Evolutionary conservation across 495 filamentous ascomycete genomes (phyloP).

Genomic region (Aspergillus wentii): DNA sequence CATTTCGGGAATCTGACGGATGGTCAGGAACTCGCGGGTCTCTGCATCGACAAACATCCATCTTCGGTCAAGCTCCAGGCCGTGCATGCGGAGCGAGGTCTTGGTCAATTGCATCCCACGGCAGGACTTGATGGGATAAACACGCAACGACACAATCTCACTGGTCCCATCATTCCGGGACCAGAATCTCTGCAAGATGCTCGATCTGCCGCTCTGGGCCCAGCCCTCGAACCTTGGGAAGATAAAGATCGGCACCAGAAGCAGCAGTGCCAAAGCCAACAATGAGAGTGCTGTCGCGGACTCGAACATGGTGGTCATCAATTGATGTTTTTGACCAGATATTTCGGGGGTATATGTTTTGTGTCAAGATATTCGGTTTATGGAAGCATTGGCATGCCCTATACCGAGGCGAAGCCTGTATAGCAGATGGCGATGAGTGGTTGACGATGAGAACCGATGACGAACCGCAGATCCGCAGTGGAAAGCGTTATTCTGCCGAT

Average conservation of each 20-base stretch:
- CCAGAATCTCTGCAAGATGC: conserved; percentile 9
- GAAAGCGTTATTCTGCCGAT: too few relatives aligned
- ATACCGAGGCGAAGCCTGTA: too few relatives aligned
- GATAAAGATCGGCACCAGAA: conserved; percentile 11
- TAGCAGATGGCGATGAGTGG: too few relatives aligned
- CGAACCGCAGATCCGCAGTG: too few relatives aligned
- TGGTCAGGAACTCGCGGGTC: conserved; percentile 35
- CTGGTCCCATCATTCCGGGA: conserved; percentile 8
- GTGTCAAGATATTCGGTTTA: too few relatives aligned
- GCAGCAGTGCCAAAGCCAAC: not conserved
- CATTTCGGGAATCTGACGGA: conserved; percentile 40
- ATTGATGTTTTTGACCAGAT: too few relatives aligned
- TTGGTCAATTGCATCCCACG: conserved; percentile 65
- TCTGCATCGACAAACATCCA: conserved; percentile 42
- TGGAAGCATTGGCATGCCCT: too few relatives aligned
- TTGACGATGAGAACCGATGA: too few relatives aligned
- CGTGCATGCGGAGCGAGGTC: conserved; percentile 61
- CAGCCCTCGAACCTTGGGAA: conserved; percentile 10
- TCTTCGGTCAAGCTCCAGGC: conserved; percentile 74
- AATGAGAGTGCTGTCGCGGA: not conserved
- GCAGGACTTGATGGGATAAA: conserved; percentile 91
- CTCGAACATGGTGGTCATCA: not conserved
- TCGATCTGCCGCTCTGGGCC: conserved; percentile 4
- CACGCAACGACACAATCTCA: conserved; percentile 50
- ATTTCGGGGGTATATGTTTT: too few relatives aligned